Base-by-base conservation (phyloP, 1,139 yeast species). In the Saccharomycopsis hybrid region DNA sequence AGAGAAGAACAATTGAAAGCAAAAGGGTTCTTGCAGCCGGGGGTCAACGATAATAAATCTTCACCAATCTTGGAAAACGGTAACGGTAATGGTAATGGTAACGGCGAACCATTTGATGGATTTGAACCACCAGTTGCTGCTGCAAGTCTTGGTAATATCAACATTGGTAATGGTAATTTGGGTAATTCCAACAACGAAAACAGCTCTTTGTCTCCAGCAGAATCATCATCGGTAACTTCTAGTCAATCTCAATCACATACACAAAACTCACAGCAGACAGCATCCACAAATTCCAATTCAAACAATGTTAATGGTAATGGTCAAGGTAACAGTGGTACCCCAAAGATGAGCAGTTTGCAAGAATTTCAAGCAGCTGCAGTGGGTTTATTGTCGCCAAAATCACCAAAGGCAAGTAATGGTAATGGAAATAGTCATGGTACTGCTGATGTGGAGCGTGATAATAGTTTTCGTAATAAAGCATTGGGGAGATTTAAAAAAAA, bases 1-100 rank as follows among this genome's bases (percentile, higher is more conserved):
- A 79, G 83, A 60, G 85, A 84, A 57, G 82, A 80, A 54, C 77
- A 71, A 52, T 62, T 74, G 53, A 61, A 70, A 49, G 67, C 71
- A 7, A 65, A 69, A 55, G 74, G 74, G 33, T 65, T 64, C 49
- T 59, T 67, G 33, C 51, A 51, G 33, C 54, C 54, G 3, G 53
- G 53, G 4, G 24, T 36, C 18, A 36, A 36, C 24, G 13, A 36
- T 13, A 11, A 11, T 18, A 18, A 18, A 18, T 18, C 18, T 18
- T 18, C 18, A 18, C 18, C 18, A 18, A 18, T 18, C 18, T 18
- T 18, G 18, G 18, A 18, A 18, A 18, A 18, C 18, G 18, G 18
- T 18, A 18, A 18, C 18, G 18, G 18, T 18, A 18, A 18, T 18
- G 18, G 18, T 18, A 18, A 18, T 18, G 18, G 18, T 18, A 18